Base-by-base conservation (phyloP, 164 flowering plant genomes). In the Dillenia suffruticosa region DNA sequence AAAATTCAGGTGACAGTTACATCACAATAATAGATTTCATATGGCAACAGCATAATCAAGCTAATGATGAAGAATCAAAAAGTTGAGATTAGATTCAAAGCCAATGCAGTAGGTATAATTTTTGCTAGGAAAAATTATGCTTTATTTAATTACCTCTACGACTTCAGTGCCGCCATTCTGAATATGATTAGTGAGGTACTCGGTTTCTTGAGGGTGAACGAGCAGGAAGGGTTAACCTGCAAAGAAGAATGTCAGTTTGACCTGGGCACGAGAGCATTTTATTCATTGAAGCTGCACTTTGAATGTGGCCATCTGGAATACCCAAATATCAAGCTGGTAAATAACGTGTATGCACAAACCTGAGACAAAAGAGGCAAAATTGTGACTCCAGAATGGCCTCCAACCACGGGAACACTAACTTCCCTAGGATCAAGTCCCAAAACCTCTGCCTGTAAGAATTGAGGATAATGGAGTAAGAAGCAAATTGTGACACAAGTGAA, bases 161-260 rank as follows among this genome's bases (percentile, higher is more conserved):
- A 84, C 86, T 78, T 81, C 84, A 43, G 88, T 84, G 63, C 88
- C 86, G 9, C 85, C 88, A 75, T 84, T 81, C 62, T 84, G 88
- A 59, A 84, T 84, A 22, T 86, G 81, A 46, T 77, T 59, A 6
- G 88, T 84, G 40, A 84, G 72, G 70, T 73, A 74, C 22, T 66
- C 67, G 17, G 68, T 68, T 68, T 84, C 88, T 60, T 81, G 76
- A n/a, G 73, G 51, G 81, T 81, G 61, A 84, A 80, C 48, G 82
- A 76, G 72, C 80, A 74, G 1, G 85, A 76, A 65, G 88, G 88
- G 47, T 72, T 84, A 49, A 84, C 88, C 88, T 81, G 68, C 72
- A 73, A 49, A 49, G 56, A 40, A 5, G 10, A 17, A 59, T 44
- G 46, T 13, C 57, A 48, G 46, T 40, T 53, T 32, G 50, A 19